A percentile compares a stretch with the other conserved stretches of the same genome.
Conservation (phyloP, 1,139 yeast species). For the Sugiyamaella novakii region DNA sequence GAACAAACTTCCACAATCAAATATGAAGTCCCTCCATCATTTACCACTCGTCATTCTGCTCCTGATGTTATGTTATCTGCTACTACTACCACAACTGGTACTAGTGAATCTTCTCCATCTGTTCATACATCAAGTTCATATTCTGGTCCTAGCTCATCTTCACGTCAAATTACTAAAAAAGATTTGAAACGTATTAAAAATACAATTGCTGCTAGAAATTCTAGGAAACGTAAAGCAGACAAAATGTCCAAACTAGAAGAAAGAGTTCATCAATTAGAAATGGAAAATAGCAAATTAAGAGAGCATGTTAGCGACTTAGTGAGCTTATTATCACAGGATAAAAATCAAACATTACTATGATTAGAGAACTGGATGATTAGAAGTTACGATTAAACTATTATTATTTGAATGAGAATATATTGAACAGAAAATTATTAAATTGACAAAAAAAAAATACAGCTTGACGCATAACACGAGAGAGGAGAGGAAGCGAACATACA, state of each 20-base stretch:
- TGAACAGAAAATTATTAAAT: too few relatives aligned
- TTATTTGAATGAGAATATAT: too few relatives aligned
- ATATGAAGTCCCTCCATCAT: background rate
- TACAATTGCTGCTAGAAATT: conserved; percentile 97
- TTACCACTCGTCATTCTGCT: conserved; percentile 15
- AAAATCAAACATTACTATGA: conserved; percentile 3
- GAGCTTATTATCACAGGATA: conserved; percentile 9
- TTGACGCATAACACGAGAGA: too few relatives aligned
- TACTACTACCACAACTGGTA: background rate
- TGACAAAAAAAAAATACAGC: too few relatives aligned
- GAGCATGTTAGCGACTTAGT: conserved; percentile 11
- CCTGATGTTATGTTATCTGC: conserved; percentile 8
- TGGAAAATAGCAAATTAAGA: conserved; percentile 29
- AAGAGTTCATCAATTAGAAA: conserved; percentile 45
- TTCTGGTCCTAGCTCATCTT: background rate
- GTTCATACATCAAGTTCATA: background rate
- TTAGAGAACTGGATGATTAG: too few relatives aligned
- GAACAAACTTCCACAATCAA: background rate
- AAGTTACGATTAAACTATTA: too few relatives aligned
- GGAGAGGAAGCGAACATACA: too few relatives aligned
- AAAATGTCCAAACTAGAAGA: conserved; percentile 84
- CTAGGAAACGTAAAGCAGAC: conserved; percentile 92
- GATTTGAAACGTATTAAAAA: conserved; percentile 83
- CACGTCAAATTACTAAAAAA: conserved; percentile 13
- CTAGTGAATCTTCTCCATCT: background rate